These are phyloP conservation scores for Aspergillus conjunctus DNA, from an alignment of 495 filamentous ascomycete genomes.

Conservation along the genomic window DNA sequence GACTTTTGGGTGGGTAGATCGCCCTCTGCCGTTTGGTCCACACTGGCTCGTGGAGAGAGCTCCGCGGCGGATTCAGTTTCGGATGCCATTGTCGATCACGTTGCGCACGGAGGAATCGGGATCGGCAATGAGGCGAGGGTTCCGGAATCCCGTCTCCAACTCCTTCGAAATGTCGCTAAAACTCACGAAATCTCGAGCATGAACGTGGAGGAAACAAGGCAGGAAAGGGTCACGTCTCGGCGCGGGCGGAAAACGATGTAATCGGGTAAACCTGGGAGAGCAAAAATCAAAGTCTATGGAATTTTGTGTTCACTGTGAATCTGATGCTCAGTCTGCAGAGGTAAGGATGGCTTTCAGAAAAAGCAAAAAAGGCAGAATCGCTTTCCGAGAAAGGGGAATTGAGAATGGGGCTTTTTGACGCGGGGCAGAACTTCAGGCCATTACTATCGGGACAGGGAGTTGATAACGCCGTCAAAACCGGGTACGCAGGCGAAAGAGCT, in stretches of 20 bases:
- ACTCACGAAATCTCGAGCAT: slow-evolving; percentile 15
- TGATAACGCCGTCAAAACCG: slow-evolving; percentile 10
- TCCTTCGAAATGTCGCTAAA: slow-evolving; percentile 13
- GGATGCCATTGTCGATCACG: slow-evolving; percentile 20
- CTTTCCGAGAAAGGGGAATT: slow-evolving; percentile 1
- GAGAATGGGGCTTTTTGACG: slow-evolving; percentile 18
- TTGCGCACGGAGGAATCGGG: slow-evolving; percentile 9
- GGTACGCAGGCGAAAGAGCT: background rate
- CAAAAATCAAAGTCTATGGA: background rate
- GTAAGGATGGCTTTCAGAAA: background rate
- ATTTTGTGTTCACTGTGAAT: background rate
- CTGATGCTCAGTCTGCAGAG: slow-evolving; percentile 4
- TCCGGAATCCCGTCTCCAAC: slow-evolving; percentile 15
- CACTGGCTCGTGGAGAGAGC: slow-evolving; percentile 19
- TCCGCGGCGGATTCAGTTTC: slow-evolving; percentile 25
- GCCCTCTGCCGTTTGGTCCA: slow-evolving; percentile 32
- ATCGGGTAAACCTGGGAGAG: background rate
- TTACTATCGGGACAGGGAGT: slow-evolving; percentile 15
- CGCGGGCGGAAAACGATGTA: slow-evolving; percentile 17
- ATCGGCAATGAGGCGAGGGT: background rate
- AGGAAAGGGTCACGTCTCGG: slow-evolving; percentile 2
- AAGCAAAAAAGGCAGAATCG: slow-evolving; percentile 3
- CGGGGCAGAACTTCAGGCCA: slow-evolving; percentile 28
- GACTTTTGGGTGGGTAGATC: slow-evolving; percentile 26
- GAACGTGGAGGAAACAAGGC: slow-evolving; percentile 6